Base-by-base conservation (phyloP, 2,329 filamentous ascomycete genomes). In the Colletotrichum navitas region DNA sequence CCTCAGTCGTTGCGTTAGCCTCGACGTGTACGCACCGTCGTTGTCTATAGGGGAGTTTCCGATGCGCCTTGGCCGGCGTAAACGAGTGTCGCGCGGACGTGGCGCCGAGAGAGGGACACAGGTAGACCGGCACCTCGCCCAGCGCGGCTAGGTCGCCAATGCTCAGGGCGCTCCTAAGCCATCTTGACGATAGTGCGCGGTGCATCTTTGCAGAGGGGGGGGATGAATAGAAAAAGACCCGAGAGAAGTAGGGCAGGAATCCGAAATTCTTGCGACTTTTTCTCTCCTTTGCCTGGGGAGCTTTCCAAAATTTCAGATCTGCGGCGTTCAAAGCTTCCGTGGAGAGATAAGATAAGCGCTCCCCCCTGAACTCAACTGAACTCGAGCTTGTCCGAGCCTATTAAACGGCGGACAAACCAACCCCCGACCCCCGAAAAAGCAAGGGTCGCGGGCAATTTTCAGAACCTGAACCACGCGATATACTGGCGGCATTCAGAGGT, bases 41-140 rank as follows among this genome's bases (percentile, higher is more conserved):
- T 51, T 74, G 73, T 49, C 60, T 26, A 21, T 60, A 68, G 18
- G 59, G 74, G 65, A 43, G 73, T 36, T 52, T 63, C 74, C 21
- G 52, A 36, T 36, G 68, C 43, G 65, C 45, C 26, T 36, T n/a
- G n/a, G n/a, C 74, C 78, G 77, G 72, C 71, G 64, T 71, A 71
- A 75, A 62, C 2, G 45, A 47, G 60, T 51, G 63, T 64, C 55
- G 63, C 18, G 63, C 39, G 41, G 54, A 36, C 24, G 29, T 51
- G 29, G 41, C 34, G 41, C 32, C 45, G 47, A 72, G 43, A 32
- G 66, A 61, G 47, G 86, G 86, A 75, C 85, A 88, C 24, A 88
- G 77, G 74, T 85, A 88, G 1, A 84, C 70, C 29, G 86, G 85
- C 45, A 87, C 76, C 55, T 85, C 82, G 36, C 81, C 69, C 2